These are phyloP conservation scores for Mortierella sp. DNA, from an alignment of 371 early-diverging fungal genomes.

Conservation along the genomic window DNA sequence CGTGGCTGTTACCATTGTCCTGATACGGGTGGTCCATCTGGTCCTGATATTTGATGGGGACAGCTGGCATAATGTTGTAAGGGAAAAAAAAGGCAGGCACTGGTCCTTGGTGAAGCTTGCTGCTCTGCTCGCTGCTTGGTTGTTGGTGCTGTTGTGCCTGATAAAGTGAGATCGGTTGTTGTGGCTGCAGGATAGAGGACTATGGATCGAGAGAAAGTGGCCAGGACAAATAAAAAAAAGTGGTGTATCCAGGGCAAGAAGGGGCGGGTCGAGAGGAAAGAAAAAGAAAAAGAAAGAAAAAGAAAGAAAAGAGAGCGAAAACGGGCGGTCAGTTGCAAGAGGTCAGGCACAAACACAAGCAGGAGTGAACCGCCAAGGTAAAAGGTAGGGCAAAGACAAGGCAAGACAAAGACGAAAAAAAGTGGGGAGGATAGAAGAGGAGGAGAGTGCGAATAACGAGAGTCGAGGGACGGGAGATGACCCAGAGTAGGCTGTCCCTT, in stretches of 20 bases:
- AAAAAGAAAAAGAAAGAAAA: background rate
- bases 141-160: background rate
- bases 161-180: background rate
- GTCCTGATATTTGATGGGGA: conserved; percentile 28
- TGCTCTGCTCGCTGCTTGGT: background rate
- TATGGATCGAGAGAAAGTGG: background rate
- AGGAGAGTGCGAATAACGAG: background rate
- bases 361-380: background rate
- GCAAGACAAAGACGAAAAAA: conserved; percentile 3
- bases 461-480: background rate
- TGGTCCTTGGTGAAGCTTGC: background rate
- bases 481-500: conserved; percentile 2
- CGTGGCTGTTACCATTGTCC: conserved; percentile 19
- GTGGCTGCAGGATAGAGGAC: background rate
- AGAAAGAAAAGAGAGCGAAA: conserved; percentile 1
- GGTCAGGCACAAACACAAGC: conserved; percentile 10
- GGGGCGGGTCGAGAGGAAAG: background rate
- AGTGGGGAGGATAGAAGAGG: conserved; percentile 10
- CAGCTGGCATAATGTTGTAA: conserved; percentile 30
- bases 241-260: background rate
- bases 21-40: conserved; percentile 23
- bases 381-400: background rate
- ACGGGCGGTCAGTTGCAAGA: background rate
- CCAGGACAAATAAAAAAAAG: background rate
- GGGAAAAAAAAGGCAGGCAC: background rate